A percentile compares a stretch with the other conserved stretches of the same genome.
phyloP scores from a whole-genome alignment of 2,329 filamentous ascomycete genomes.

The Dothistroma septosporum region DNA sequence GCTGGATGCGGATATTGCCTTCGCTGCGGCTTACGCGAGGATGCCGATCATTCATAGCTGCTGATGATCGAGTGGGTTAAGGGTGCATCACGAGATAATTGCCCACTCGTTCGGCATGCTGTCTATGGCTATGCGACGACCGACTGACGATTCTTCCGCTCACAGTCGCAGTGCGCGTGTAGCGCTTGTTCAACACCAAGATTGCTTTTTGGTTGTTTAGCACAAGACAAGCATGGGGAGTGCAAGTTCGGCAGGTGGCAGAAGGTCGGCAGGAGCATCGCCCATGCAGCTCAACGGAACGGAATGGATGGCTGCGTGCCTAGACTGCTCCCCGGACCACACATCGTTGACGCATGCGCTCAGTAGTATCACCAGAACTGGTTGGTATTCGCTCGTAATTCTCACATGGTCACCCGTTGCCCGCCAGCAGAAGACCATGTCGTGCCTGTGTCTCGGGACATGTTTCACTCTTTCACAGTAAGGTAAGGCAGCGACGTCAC shows the following conservation, averaged over 20 bases:
- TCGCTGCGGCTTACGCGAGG: background rate
- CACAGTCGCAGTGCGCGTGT: background rate
- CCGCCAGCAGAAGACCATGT: background rate
- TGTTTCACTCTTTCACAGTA: background rate
- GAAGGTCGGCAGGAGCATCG: slow-evolving; percentile 3
- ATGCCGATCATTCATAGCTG: background rate
- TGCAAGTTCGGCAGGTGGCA: slow-evolving; percentile 4
- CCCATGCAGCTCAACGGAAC: slow-evolving; percentile 3
- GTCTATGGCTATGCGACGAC: background rate
- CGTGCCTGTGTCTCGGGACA: background rate
- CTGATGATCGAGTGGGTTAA: background rate
- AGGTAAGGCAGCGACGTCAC: too few species aligned
- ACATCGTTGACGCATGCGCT: background rate
- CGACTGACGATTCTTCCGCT: background rate
- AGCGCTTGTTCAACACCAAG: slow-evolving; percentile 4
- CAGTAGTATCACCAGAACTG: background rate
- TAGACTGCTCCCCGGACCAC: background rate
- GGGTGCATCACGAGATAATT: background rate
- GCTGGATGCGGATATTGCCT: background rate
- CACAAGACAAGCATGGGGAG: slow-evolving; percentile 2
- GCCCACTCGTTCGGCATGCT: background rate
- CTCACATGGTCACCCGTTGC: background rate
- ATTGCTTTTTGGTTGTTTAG: slow-evolving; percentile 10
- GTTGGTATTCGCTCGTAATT: background rate
- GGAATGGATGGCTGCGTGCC: background rate